These are phyloP conservation scores for Cryphonectria nitschkei DNA, from an alignment of 2,329 filamentous ascomycete species.

Conservation along the genomic window DNA sequence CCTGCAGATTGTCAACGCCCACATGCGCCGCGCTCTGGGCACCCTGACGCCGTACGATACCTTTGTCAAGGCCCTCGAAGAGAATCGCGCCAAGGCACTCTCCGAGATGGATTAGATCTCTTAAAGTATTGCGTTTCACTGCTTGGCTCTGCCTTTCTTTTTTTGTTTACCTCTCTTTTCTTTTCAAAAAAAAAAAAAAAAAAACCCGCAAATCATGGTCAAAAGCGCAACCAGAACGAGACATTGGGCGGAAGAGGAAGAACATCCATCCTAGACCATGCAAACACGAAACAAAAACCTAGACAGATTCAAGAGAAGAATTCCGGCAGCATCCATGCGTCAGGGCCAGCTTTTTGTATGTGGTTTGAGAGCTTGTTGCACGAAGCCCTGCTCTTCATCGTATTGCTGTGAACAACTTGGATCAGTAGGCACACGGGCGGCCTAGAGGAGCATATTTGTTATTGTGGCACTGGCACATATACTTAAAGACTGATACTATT, in stretches of 20 bases:
- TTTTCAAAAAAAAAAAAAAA: not conserved
- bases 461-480: not conserved
- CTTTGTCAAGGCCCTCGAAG: conserved; percentile 70
- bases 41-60: conserved; percentile 85
- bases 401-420: not conserved
- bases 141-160: not conserved
- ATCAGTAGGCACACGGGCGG: not conserved
- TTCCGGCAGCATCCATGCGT: not conserved
- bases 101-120: conserved; percentile 45
- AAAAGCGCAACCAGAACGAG: not conserved
- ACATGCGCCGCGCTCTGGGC: conserved; percentile 87
- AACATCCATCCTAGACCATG: not conserved
- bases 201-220: not conserved
- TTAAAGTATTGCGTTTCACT: not conserved
- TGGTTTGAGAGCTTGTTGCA: not conserved
- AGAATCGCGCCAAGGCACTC: conserved; percentile 57
- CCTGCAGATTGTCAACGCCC: conserved; percentile 82
- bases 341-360: not conserved
- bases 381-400: not conserved
- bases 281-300: not conserved
- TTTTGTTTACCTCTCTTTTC: not conserved
- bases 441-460: conserved; percentile 7
- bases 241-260: not conserved
- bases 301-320: not conserved
- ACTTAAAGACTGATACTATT: not conserved